phyloP scores from a whole-genome alignment of 805 yeast genomes.

The Hanseniaspora valbyensis region DNA sequence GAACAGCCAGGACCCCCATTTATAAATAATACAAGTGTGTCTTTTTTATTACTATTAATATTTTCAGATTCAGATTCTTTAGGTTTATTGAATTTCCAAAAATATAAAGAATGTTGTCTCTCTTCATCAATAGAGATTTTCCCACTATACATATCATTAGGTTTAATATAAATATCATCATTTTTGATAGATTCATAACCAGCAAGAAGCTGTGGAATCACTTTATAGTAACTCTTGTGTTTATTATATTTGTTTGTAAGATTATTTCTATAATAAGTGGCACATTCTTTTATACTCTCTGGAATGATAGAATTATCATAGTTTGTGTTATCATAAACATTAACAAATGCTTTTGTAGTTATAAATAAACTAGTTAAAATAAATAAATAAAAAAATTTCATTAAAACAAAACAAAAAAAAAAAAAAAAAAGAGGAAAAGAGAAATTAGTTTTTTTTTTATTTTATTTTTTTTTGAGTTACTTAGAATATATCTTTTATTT shows the following conservation, averaged over 20 bases:
- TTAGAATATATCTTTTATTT: no score
- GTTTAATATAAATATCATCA: slow-evolving; percentile 31
- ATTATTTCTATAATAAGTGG: background rate
- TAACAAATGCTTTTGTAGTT: background rate
- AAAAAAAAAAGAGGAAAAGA: no score
- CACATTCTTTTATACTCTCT: background rate
- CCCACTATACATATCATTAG: slow-evolving; percentile 47
- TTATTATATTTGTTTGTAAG: slow-evolving; percentile 8
- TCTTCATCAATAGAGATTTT: slow-evolving; percentile 47
- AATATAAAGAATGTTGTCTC: slow-evolving; percentile 49
- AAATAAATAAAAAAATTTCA: background rate
- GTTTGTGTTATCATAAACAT: background rate
- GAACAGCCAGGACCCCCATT: slow-evolving; percentile 99
- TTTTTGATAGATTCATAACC: slow-evolving; percentile 22
- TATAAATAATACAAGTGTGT: slow-evolving; percentile 67
- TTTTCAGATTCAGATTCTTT: slow-evolving; percentile 19
- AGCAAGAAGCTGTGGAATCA: slow-evolving; percentile 25
- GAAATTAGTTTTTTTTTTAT: no score
- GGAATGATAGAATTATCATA: background rate
- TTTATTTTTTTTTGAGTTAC: no score
- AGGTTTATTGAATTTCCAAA: slow-evolving; percentile 50
- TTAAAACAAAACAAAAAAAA: no score
- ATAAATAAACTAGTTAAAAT: background rate
- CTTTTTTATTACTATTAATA: slow-evolving; percentile 22
- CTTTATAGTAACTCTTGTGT: slow-evolving; percentile 19